A percentile compares a stretch with the other conserved stretches of the same genome.
These are phyloP conservation scores for Alloascoidea africana DNA, from an alignment of 805 yeast species.

Conservation along the genomic window DNA sequence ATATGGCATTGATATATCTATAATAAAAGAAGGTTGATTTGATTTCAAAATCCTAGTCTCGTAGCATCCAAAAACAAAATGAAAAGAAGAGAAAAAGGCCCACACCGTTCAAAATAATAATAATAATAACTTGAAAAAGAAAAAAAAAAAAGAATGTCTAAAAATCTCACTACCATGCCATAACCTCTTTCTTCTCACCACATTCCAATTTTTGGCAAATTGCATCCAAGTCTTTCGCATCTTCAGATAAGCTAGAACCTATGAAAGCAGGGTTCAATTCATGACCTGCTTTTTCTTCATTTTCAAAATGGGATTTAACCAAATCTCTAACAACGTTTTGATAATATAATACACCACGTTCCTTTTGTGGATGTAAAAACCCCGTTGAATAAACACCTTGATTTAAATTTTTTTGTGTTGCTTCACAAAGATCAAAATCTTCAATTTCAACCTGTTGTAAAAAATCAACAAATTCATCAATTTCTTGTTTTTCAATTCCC, in stretches of 20 bases:
- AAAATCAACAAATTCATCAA: slow-evolving; percentile 49
- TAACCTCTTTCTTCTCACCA: slow-evolving; percentile 6
- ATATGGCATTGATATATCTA: no score
- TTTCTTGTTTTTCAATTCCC: slow-evolving; percentile 34
- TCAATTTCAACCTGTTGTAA: slow-evolving; percentile 47
- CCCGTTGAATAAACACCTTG: slow-evolving; percentile 47
- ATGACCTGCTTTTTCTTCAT: slow-evolving; percentile 29
- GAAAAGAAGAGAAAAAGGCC: no score
- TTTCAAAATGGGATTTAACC: slow-evolving; percentile 36
- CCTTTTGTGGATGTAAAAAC: slow-evolving; percentile 42
- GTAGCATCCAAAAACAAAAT: no score
- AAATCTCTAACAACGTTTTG: slow-evolving; percentile 39
- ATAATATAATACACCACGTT: slow-evolving; percentile 41
- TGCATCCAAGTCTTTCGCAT: slow-evolving; percentile 22
- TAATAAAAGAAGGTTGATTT: no score
- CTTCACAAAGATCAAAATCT: slow-evolving; percentile 43
- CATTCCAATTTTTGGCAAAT: slow-evolving; percentile 23
- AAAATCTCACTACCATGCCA: slow-evolving; percentile 1
- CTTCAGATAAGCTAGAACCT: slow-evolving; percentile 14
- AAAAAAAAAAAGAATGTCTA: no score
- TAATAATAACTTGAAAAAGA: no score
- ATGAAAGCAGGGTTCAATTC: slow-evolving; percentile 27
- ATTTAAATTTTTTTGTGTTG: slow-evolving; percentile 45
- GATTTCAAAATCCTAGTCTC: no score
- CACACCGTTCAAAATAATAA: no score